Base-by-base conservation (phyloP, 768 basidiomycete species). In the Mycena vulgaris region DNA sequence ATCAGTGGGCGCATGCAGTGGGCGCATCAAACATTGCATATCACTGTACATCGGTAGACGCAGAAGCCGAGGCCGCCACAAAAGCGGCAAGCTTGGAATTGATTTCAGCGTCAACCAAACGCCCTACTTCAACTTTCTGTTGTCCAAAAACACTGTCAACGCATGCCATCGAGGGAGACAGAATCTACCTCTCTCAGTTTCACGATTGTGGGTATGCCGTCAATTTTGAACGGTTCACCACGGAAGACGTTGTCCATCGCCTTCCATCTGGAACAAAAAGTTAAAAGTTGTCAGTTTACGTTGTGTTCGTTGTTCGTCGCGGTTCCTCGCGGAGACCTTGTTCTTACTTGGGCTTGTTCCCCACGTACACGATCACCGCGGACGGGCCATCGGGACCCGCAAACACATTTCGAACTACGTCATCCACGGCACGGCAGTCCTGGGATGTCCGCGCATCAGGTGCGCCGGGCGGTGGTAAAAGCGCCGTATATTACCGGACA, bases 371-470 rank as follows among this genome's bases (percentile, higher is more conserved):
- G 51, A 95, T 83, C 62, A 89, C 75, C 10, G 86, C 93, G 16
- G 84, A 82, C 48, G 89, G 91, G 70, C 84, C 74, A 76, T 83
- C 75, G 64, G 78, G 61, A 17, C 79, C 70, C 14, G 78, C 76
- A 67, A 94, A 94, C 0, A 84, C 86, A 11, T 86, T 75, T 65
- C 84, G 78, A 31, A 94, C 83, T 45, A 88, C 68, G 2, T 80
- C 76, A 64, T 95, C 91, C 31, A 94, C 90, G 39, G 77, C 86
- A 33, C 82, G 80, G 77, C 93, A 94, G 75, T 95, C 93, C 93
- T 89, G 65, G 56, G 2, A 35, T 37, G 6, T 6, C 8, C 19
- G 23, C n/a, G 37, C 30, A 63, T 69, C 28, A 58, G 57, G 57
- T 48, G 57, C 33, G 40, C 48, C 17, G 23, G 42, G n/a, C 55